A percentile compares a stretch with the other conserved stretches of the same genome.
Evolutionary conservation across 1,139 yeast species (phyloP).

Genomic region (Hansenula lynferdii): DNA sequence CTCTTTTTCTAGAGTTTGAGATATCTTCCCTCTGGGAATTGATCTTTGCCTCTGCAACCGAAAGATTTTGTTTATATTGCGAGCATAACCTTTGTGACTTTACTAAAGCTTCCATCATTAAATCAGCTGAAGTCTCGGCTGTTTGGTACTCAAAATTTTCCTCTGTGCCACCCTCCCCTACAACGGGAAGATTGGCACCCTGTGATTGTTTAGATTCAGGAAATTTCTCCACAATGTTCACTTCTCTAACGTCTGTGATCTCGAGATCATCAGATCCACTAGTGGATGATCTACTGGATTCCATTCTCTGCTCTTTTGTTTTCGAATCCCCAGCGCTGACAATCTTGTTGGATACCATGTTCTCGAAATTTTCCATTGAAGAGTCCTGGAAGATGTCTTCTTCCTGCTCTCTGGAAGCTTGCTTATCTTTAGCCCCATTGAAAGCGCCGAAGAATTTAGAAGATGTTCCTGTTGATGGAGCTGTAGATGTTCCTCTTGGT

Average conservation of each 20-base stretch:
- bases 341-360: too few species aligned
- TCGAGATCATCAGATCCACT: slow-evolving; percentile 16
- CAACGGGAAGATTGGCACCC: not conserved
- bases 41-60: slow-evolving; percentile 10
- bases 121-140: slow-evolving; percentile 13
- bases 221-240: not conserved
- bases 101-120: slow-evolving; percentile 19
- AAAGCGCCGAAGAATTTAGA: slow-evolving; percentile 5
- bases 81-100: slow-evolving; percentile 19
- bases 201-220: not conserved
- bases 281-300: not conserved
- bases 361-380: not conserved
- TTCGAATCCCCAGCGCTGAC: too few species aligned
- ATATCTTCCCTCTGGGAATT: slow-evolving; percentile 12
- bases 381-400: not conserved
- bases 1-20: slow-evolving; percentile 1
- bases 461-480: slow-evolving; percentile 2
- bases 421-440: not conserved
- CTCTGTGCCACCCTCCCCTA: not conserved
- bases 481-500: slow-evolving; percentile 2
- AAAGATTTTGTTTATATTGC: slow-evolving; percentile 13
- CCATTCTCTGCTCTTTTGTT: not conserved
- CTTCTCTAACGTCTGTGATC: slow-evolving; percentile 18
- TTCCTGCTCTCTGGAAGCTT: not conserved
- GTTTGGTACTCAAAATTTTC: not conserved